Evolutionary conservation across 768 basidiomycete genomes (phyloP).

Genomic region (Boletales sp.): DNA sequence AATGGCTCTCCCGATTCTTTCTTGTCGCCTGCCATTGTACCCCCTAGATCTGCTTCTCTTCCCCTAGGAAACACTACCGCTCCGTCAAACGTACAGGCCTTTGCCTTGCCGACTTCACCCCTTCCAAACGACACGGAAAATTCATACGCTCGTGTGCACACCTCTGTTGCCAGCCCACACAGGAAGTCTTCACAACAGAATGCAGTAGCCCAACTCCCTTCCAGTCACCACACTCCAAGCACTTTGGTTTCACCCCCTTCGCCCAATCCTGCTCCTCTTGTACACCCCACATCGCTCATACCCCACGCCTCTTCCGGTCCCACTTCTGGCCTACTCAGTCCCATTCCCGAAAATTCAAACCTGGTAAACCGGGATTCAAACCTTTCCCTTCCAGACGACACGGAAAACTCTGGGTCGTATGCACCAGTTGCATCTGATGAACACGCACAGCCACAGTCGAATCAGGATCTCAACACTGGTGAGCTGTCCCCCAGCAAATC

Average conservation of each 20-base stretch:
- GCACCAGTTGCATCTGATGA: background rate
- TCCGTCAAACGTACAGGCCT: conserved; percentile 4
- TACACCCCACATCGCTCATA: conserved; percentile 12
- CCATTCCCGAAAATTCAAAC: conserved; percentile 31
- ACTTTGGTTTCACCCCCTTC: conserved; percentile 12
- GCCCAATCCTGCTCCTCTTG: conserved; percentile 11
- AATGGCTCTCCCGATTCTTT: background rate
- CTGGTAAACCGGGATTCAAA: conserved; percentile 59
- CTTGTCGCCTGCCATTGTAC: conserved; percentile 13
- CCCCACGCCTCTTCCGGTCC: conserved; percentile 21
- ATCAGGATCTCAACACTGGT: background rate
- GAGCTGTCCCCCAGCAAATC: conserved; percentile 9
- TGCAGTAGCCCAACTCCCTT: background rate
- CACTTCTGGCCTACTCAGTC: conserved; percentile 15
- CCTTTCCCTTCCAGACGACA: conserved; percentile 73
- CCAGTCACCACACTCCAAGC: conserved; percentile 19
- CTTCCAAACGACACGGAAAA: conserved; percentile 13
- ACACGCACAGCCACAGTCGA: background rate
- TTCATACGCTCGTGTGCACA: background rate
- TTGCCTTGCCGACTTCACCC: conserved; percentile 14
- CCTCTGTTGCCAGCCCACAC: conserved; percentile 6
- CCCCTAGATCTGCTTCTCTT: conserved; percentile 22
- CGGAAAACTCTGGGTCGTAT: conserved; percentile 42
- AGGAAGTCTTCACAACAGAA: conserved; percentile 8
- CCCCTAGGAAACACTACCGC: conserved; percentile 7